Evolutionary conservation across 495 filamentous ascomycete genomes (phyloP), one percentile per base, ranked within the genome.

Genomic region (Aspergillus egyptiacus): DNA sequence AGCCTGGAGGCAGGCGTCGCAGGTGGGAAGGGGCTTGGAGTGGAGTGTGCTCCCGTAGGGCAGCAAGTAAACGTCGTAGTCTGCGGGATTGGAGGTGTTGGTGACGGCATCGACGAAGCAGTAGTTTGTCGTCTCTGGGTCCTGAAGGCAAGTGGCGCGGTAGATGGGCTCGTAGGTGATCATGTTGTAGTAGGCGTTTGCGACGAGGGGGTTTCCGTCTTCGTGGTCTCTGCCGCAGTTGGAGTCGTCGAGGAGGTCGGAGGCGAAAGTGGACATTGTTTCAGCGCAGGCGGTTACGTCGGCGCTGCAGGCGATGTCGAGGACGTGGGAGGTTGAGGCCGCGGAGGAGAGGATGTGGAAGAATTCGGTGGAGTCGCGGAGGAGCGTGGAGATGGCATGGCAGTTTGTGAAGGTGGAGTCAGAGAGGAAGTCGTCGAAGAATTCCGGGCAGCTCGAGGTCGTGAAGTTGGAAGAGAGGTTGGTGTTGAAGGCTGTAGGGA

Each of bases 31-130:
- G 15, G 79, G 74, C 3, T 74, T 76, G 3, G 72, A 72, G 0
- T 85, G 81, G 2, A 96, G 66, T 3, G 66, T 50, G n/a, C 75
- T 77, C 22, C 91, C 91, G 31, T 95, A 73, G 5, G 93, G 86
- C 1, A 97, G 69, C 56, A 83, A 89, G 69, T 96, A 98, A 14
- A 91, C 69, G 51, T 89, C 86, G 28, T 81, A 74, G 61, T 87
- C 83, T 20, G 77, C 75, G 0, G 83, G 70, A 20, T 79, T 84
- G 8, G 79, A 73, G 14, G 58, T 56, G 62, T 95, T 95, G 8
- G 84, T 89, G 49, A 89, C 79, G 19, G 90, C 89, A 57, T 89
- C 85, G 48, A 88, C 87, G 61, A 89, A 96, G 67, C 83, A 79
- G 49, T 74, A 79, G 40, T 72, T 49, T 5, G 58, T 27, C 0